These are phyloP conservation scores for Hirsutella rhossiliensis DNA, from an alignment of 2,329 filamentous ascomycete genomes.

Conservation along the genomic window DNA sequence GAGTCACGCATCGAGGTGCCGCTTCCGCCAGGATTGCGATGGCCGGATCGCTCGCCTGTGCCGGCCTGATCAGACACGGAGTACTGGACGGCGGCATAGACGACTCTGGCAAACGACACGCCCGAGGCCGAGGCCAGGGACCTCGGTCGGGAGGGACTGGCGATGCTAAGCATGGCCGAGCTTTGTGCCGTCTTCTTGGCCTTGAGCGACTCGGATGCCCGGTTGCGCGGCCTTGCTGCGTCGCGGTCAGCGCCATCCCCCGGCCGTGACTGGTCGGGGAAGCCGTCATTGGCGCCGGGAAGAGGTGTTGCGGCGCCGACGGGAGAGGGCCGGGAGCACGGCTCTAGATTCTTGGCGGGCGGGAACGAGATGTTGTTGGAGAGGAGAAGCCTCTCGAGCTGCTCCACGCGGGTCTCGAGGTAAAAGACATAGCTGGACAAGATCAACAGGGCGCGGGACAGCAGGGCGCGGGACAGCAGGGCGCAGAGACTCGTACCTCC, in stretches of 20 bases:
- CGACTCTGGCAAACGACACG: conserved; percentile 87
- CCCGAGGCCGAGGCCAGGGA: conserved; percentile 79
- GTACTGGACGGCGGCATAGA: conserved; percentile 83
- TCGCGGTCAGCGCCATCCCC: conserved; percentile 15
- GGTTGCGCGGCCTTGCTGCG: conserved; percentile 14
- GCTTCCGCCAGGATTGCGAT: conserved; percentile 16
- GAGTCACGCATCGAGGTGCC: conserved; percentile 86
- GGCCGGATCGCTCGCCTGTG: conserved; percentile 11
- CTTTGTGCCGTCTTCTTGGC: conserved; percentile 20
- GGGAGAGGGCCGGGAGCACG: conserved; percentile 35
- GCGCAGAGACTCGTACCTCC: conserved; percentile 48
- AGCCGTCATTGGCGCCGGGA: conserved; percentile 17
- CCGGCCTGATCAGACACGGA: conserved; percentile 51
- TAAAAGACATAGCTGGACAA: conserved; percentile 75
- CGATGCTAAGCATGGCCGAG: conserved; percentile 56
- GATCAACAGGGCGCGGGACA: conserved; percentile 1
- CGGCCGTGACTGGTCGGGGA: conserved; percentile 17
- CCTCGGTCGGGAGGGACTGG: conserved; percentile 65
- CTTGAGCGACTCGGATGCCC: conserved; percentile 20
- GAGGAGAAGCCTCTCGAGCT: conserved; percentile 66
- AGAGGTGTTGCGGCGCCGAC: conserved; percentile 21
- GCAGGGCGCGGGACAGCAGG: conserved; percentile 9
- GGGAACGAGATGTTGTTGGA: conserved; percentile 61
- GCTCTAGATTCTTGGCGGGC: conserved; percentile 57
- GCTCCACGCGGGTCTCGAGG: conserved; percentile 73